Conservation (phyloP, 176 grass and related monocot genomes). For the Puccinellia tenuiflora region DNA sequence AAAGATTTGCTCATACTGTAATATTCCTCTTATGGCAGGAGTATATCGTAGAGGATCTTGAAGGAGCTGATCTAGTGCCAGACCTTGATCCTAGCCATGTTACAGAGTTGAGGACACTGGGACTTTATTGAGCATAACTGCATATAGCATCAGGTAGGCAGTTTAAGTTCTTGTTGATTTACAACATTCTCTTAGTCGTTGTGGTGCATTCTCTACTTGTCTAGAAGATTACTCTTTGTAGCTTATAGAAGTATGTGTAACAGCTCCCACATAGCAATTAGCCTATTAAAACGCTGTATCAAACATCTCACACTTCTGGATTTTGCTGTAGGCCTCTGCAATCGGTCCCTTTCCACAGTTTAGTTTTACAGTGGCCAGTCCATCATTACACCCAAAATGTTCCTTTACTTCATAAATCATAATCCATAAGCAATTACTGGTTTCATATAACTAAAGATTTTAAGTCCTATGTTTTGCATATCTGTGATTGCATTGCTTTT, state of each 20-base stretch:
- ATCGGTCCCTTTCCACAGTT: neutral
- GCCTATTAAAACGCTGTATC: neutral
- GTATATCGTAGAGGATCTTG: constrained; percentile 91
- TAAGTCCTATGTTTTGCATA: neutral
- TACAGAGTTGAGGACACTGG: constrained; percentile 73
- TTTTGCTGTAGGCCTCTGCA: neutral
- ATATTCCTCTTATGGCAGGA: constrained; percentile 49
- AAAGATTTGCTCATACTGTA: constrained; percentile 8
- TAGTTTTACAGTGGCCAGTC: neutral
- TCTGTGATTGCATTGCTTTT: neutral
- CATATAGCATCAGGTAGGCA: constrained; percentile 30
- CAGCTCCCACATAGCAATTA: neutral
- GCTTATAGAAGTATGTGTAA: constrained; percentile 3
- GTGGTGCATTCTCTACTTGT: neutral
- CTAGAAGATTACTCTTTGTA: neutral
- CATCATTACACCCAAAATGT: neutral
- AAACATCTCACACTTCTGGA: neutral
- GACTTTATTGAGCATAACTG: constrained; percentile 72
- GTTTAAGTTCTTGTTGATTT: neutral
- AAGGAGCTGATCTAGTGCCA: constrained; percentile 54
- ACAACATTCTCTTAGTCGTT: constrained; percentile 2
- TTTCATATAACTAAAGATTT: constrained; percentile 4
- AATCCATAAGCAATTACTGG: neutral
- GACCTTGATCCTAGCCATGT: constrained; percentile 90
- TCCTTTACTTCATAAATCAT: neutral